Evolutionary conservation across 176 grass and related monocot genomes (phyloP).

Genomic region (Triticum monococcum): DNA sequence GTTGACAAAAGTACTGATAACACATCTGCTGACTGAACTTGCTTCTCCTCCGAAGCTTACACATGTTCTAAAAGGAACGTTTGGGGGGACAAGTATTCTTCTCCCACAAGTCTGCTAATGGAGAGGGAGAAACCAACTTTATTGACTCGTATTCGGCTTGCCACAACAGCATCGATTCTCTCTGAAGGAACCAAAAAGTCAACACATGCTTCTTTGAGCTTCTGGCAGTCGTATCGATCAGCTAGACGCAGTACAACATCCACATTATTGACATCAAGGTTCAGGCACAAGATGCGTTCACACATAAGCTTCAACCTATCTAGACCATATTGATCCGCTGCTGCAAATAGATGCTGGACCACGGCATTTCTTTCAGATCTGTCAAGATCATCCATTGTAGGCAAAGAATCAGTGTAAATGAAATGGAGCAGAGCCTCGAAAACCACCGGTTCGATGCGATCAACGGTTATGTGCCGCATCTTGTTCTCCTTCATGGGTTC

Average conservation of each 20-base stretch:
- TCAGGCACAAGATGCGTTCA: not conserved
- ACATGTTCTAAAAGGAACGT: not conserved
- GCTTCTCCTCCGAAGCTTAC: not conserved
- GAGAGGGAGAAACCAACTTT: conserved; percentile 9
- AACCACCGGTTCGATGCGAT: conserved; percentile 31
- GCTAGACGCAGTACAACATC: not conserved
- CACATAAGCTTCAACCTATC: conserved; percentile 37
- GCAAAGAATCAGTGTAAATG: conserved; percentile 32
- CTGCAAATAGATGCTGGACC: conserved; percentile 16
- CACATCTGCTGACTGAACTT: not conserved
- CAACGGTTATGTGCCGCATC: not conserved
- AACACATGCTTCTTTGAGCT: conserved; percentile 24
- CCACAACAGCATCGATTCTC: conserved; percentile 9
- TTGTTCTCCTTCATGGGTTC: not conserved
- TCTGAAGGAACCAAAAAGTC: conserved; percentile 4
- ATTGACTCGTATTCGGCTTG: not conserved
- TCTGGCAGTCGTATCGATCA: not conserved
- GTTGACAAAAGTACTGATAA: not conserved
- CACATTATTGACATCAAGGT: conserved; percentile 19
- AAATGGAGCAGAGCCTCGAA: conserved; percentile 41
- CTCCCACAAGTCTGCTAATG: conserved; percentile 15
- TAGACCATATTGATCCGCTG: conserved; percentile 20
- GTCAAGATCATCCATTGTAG: conserved; percentile 12
- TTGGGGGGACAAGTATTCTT: not conserved
- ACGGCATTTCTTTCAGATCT: not conserved